These are phyloP conservation scores for Stenogyne calaminthoides DNA, from an alignment of 305 asterid genomes.

Conservation along the genomic window DNA sequence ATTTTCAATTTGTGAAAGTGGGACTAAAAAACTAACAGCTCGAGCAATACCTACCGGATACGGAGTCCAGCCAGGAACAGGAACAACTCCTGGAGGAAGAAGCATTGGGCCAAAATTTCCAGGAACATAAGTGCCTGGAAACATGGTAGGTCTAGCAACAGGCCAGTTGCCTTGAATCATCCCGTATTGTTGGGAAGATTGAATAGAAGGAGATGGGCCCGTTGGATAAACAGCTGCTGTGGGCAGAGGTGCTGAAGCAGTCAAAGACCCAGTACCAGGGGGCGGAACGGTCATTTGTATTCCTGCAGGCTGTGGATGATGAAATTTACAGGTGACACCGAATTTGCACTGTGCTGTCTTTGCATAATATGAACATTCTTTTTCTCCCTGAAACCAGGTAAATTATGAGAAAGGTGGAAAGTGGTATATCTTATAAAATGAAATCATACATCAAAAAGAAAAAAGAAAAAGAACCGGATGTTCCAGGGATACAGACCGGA, in stretches of 20 bases:
- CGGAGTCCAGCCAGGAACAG: slow-evolving; percentile 84
- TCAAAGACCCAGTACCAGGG: slow-evolving; percentile 50
- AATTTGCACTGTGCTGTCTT: slow-evolving; percentile 93
- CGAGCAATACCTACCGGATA: slow-evolving; percentile 57
- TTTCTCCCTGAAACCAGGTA: slow-evolving; percentile 71
- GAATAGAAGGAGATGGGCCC: slow-evolving; percentile 51
- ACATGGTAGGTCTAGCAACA: slow-evolving; percentile 71
- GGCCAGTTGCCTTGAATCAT: slow-evolving; percentile 87
- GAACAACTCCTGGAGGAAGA: slow-evolving; percentile 80
- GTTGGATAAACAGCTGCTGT: slow-evolving; percentile 60
- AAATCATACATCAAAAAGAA: slow-evolving; percentile 14
- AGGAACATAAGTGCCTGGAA: slow-evolving; percentile 80
- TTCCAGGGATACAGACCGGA: slow-evolving; percentile 54
- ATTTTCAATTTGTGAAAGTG: no score
- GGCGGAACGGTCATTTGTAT: slow-evolving; percentile 43
- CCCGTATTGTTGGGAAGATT: slow-evolving; percentile 88
- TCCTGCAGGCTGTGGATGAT: slow-evolving; percentile 88
- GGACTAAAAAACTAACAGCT: background rate
- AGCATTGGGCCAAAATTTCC: slow-evolving; percentile 83
- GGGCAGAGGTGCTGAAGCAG: slow-evolving; percentile 50
- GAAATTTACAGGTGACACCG: slow-evolving; percentile 88
- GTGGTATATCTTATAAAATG: slow-evolving; percentile 12
- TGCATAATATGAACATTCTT: slow-evolving; percentile 79
- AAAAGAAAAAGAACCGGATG: slow-evolving; percentile 11
- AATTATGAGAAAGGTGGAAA: slow-evolving; percentile 29